These are phyloP conservation scores for Cladosporium sp. DNA, from an alignment of 2,329 filamentous ascomycete species.

Conservation along the genomic window DNA sequence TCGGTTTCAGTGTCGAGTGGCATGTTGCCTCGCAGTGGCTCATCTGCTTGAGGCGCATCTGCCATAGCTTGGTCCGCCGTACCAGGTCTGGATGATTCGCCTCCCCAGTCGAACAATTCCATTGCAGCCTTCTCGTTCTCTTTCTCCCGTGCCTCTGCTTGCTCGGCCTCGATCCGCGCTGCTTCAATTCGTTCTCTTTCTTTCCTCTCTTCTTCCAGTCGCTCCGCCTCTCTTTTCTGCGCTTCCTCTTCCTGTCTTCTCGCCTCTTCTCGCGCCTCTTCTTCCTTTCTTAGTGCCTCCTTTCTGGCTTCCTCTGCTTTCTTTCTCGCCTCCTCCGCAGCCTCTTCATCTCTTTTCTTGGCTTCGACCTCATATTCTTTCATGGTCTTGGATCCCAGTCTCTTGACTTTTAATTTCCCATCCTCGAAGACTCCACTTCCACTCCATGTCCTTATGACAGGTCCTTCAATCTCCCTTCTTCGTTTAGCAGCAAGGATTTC, in stretches of 20 bases:
- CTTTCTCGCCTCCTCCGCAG: conserved; percentile 11
- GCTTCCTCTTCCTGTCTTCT: conserved; percentile 10
- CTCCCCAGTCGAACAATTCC: conserved; percentile 14
- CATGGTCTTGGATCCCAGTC: conserved; percentile 32
- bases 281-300: conserved; percentile 8
- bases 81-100: conserved; percentile 14
- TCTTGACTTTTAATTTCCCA: conserved; percentile 65
- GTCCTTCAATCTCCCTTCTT: conserved; percentile 80
- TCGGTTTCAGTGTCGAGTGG: neutral
- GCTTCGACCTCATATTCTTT: conserved; percentile 24
- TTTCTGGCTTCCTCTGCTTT: conserved; percentile 17
- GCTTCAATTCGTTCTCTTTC: conserved; percentile 25
- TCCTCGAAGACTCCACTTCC: conserved; percentile 82
- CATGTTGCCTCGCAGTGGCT: neutral
- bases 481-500: conserved; percentile 85
- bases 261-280: conserved; percentile 12
- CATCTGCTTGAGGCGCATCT: conserved; percentile 3
- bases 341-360: conserved; percentile 15
- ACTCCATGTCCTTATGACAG: conserved; percentile 90
- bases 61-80: conserved; percentile 11
- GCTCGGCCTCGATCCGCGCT: conserved; percentile 16
- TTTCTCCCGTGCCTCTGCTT: conserved; percentile 12
- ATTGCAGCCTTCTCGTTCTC: conserved; percentile 12
- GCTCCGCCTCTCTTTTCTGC: conserved; percentile 25
- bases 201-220: conserved; percentile 25